A percentile compares a stretch with the other conserved stretches of the same genome.
Evolutionary conservation across 257 asterid genomes (phyloP).

Genomic region (Lycium barbarum): DNA sequence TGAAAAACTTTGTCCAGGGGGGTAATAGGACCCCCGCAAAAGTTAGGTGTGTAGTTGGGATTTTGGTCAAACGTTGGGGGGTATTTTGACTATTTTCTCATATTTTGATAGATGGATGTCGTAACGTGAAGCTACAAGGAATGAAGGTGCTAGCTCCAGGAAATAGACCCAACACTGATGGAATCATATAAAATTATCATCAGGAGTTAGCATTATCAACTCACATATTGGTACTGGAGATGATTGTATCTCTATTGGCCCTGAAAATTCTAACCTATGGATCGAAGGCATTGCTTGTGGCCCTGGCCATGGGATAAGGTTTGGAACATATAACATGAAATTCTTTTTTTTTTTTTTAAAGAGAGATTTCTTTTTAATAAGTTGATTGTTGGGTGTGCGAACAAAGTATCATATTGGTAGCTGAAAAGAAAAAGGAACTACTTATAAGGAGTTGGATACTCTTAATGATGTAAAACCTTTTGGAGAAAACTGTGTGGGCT

Average conservation of each 20-base stretch:
- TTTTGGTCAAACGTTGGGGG: too few species aligned
- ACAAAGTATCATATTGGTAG: too few species aligned
- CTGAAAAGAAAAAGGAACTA: too few species aligned
- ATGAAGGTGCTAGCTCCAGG: conserved; percentile 32
- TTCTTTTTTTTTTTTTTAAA: too few species aligned
- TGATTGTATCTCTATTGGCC: background rate
- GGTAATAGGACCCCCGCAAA: too few species aligned
- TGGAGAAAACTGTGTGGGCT: too few species aligned
- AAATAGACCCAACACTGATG: conserved; percentile 43
- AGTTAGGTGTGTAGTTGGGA: too few species aligned
- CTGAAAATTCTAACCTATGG: conserved; percentile 20
- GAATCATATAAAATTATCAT: conserved; percentile 39
- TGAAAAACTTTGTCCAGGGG: too few species aligned
- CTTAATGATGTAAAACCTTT: too few species aligned
- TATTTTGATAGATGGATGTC: background rate
- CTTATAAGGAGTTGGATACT: too few species aligned
- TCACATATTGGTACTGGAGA: conserved; percentile 39
- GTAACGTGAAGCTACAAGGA: conserved; percentile 8
- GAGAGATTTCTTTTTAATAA: background rate
- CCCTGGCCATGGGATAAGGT: conserved; percentile 50
- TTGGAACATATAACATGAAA: background rate
- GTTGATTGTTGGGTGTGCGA: too few species aligned
- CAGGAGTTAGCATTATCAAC: conserved; percentile 32
- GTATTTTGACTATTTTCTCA: too few species aligned
- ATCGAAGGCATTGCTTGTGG: conserved; percentile 39